Conservation (phyloP, 441 rosid species). For the Kokia cookei region DNA sequence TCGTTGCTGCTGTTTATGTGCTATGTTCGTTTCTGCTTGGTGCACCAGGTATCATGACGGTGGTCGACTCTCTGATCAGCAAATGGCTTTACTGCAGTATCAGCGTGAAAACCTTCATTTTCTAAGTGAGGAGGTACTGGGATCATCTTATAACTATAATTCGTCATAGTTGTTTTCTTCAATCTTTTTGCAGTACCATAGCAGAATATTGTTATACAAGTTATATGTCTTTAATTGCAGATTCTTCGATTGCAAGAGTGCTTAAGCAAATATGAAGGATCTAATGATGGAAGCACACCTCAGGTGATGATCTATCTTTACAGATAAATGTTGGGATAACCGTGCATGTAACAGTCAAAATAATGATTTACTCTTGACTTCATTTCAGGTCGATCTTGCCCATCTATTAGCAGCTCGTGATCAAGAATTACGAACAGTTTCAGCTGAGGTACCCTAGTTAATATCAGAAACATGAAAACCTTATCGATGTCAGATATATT, state of each 20-base stretch:
- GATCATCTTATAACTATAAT: not conserved
- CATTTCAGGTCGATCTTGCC: constrained; percentile 86
- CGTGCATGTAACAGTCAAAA: not conserved
- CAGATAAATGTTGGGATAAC: not conserved
- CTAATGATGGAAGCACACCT: constrained; percentile 78
- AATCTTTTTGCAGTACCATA: constrained; percentile 3
- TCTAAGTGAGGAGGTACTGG: constrained; percentile 61
- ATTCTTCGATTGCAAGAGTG: constrained; percentile 88
- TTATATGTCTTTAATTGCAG: constrained; percentile 30
- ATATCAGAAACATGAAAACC: not conserved
- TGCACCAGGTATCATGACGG: constrained; percentile 85
- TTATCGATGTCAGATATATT: not conserved
- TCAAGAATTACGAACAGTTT: constrained; percentile 40
- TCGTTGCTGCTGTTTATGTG: not conserved
- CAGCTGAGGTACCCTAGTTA: constrained; percentile 71
- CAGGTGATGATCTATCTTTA: constrained; percentile 50
- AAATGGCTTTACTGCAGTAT: constrained; percentile 95
- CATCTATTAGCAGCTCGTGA: constrained; percentile 94
- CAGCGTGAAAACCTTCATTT: constrained; percentile 65
- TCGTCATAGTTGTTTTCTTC: not conserved
- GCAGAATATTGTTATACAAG: not conserved
- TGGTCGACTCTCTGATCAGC: constrained; percentile 96
- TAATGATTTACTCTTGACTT: not conserved
- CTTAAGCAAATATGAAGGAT: constrained; percentile 83
- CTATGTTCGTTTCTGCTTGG: not conserved